Evolutionary conservation across 2,329 filamentous ascomycete genomes (phyloP).

Genomic region (Fusarium sp.): DNA sequence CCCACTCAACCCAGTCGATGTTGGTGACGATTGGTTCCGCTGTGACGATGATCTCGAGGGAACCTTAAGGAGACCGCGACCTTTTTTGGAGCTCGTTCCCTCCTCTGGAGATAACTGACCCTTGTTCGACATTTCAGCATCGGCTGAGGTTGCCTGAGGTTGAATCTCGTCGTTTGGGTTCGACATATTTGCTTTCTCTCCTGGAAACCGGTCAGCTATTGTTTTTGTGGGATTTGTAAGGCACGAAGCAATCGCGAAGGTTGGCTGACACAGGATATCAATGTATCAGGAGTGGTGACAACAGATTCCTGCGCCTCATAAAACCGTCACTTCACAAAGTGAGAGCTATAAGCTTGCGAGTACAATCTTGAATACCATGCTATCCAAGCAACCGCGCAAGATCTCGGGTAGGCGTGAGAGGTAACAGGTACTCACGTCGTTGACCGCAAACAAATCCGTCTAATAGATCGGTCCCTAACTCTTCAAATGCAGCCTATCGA

Average conservation of each 20-base stretch:
- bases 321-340: background rate
- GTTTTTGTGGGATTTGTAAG: slow-evolving; percentile 5
- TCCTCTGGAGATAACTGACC: slow-evolving; percentile 57
- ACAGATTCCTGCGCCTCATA: background rate
- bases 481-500: slow-evolving; percentile 45
- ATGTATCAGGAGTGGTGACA: slow-evolving; percentile 4
- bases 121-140: slow-evolving; percentile 57
- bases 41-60: slow-evolving; percentile 72
- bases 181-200: slow-evolving; percentile 49
- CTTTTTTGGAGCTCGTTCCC: slow-evolving; percentile 59
- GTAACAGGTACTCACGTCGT: slow-evolving; percentile 43
- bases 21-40: slow-evolving; percentile 69
- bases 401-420: slow-evolving; percentile 26
- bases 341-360: background rate
- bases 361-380: background rate
- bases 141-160: slow-evolving; percentile 50
- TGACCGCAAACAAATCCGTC: slow-evolving; percentile 38
- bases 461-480: slow-evolving; percentile 44
- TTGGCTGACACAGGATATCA: background rate
- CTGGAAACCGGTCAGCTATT: slow-evolving; percentile 40
- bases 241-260: slow-evolving; percentile 16
- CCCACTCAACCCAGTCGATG: slow-evolving; percentile 70
- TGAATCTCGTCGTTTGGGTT: slow-evolving; percentile 50
- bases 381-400: slow-evolving; percentile 20
- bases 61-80: slow-evolving; percentile 65